phyloP scores from a whole-genome alignment of 1,139 yeast species.

The Magnusiomyces sp. region DNA sequence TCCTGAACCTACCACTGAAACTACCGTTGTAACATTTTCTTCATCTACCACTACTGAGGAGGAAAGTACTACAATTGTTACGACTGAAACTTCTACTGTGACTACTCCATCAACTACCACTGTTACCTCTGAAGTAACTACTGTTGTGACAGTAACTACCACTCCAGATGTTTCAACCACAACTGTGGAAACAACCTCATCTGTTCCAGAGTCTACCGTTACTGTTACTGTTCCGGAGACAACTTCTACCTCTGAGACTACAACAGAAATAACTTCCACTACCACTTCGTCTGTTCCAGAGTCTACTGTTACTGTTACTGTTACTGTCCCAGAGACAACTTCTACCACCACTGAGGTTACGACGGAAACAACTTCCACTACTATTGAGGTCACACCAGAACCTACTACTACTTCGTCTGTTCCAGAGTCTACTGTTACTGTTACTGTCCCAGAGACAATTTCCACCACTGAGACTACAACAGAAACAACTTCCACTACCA shows the following conservation, averaged over 20 bases:
- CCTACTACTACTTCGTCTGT: neutral
- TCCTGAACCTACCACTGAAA: neutral
- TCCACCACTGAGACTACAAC: neutral
- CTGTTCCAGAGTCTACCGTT: neutral
- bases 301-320: neutral
- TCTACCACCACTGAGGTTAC: neutral
- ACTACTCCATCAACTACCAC: neutral
- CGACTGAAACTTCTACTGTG: neutral
- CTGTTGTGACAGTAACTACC: neutral
- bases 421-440: neutral
- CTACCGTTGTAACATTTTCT: neutral
- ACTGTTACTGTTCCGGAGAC: neutral
- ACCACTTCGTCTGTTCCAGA: neutral
- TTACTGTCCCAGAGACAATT: neutral
- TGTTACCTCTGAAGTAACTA: neutral
- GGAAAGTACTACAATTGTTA: no score
- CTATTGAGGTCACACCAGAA: neutral
- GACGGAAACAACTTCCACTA: neutral
- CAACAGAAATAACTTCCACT: neutral
- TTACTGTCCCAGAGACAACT: neutral
- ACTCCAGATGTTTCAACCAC: neutral
- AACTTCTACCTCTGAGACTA: neutral
- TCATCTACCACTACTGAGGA: no score
- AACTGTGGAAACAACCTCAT: neutral
- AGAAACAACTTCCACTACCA: neutral